Percentiles rank a stretch among this genome's conserved stretches.
These are phyloP conservation scores for Verticillium nonalfalfae DNA, from an alignment of 2,329 filamentous ascomycete genomes.

Conservation along the genomic window DNA sequence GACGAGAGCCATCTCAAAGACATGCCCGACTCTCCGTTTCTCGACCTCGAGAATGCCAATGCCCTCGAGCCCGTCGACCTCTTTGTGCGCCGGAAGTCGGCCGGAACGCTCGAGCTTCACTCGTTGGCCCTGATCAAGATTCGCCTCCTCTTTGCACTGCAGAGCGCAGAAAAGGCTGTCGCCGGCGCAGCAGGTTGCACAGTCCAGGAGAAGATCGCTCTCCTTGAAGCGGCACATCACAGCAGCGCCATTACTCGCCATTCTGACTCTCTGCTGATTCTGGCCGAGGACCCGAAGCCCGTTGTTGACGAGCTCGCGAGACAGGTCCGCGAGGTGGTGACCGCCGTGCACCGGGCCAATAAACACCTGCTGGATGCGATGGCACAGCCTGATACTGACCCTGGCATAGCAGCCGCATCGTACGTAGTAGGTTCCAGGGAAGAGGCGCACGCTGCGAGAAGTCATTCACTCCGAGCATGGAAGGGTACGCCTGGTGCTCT, in stretches of 20 bases:
- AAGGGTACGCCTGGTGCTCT: not conserved
- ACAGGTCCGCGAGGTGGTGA: not conserved
- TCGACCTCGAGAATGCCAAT: conserved; percentile 14
- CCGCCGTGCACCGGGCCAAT: not conserved
- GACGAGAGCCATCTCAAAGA: conserved; percentile 14
- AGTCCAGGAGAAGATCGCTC: not conserved
- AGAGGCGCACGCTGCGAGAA: not conserved
- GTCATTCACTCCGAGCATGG: not conserved
- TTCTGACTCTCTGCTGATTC: not conserved
- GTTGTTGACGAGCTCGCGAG: not conserved
- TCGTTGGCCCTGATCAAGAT: not conserved
- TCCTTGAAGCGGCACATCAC: not conserved
- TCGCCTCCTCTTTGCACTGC: conserved; percentile 17
- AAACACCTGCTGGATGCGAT: not conserved
- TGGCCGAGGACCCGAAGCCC: not conserved
- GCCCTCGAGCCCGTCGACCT: conserved; percentile 10
- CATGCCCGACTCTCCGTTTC: conserved; percentile 10
- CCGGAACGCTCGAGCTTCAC: not conserved
- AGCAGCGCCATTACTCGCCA: not conserved
- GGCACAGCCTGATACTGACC: not conserved
- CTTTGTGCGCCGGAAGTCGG: not conserved
- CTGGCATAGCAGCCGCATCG: not conserved
- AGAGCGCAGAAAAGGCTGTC: not conserved
- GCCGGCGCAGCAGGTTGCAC: not conserved
- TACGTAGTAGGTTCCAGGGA: not conserved